Evolutionary conservation across 2,329 filamentous ascomycete species (phyloP).

Genomic region (Ophidiomyces ophidiicola): DNA sequence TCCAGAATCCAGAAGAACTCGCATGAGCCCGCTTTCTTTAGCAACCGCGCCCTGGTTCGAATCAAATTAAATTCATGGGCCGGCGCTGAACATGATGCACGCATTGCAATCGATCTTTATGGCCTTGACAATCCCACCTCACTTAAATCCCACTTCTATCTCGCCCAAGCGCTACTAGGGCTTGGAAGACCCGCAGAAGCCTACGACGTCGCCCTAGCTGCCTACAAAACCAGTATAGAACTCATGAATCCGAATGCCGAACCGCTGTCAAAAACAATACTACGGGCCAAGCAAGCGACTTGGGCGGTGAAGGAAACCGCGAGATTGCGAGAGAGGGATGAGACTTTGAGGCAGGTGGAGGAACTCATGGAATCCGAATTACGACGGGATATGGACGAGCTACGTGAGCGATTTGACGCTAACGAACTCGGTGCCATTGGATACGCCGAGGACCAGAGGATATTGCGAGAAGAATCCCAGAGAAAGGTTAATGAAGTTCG

Average conservation of each 20-base stretch:
- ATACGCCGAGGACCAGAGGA: constrained; percentile 55
- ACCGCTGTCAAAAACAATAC: constrained; percentile 59
- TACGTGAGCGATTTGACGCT: constrained; percentile 25
- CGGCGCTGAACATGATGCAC: constrained; percentile 64
- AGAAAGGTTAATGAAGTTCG: constrained; percentile 37
- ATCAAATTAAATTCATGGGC: constrained; percentile 63
- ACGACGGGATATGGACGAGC: constrained; percentile 27
- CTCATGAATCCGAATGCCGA: constrained; percentile 55
- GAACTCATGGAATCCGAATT: constrained; percentile 30
- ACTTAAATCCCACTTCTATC: constrained; percentile 75
- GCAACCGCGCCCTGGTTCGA: constrained; percentile 76
- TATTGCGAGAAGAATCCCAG: constrained; percentile 40
- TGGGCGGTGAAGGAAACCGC: constrained; percentile 62
- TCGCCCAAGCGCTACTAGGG: constrained; percentile 70
- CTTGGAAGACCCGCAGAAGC: constrained; percentile 62
- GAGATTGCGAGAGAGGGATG: constrained; percentile 35
- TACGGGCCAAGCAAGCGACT: constrained; percentile 70
- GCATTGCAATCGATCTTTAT: constrained; percentile 58
- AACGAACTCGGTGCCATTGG: constrained; percentile 46
- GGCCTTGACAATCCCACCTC: constrained; percentile 38
- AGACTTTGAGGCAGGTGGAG: constrained; percentile 32
- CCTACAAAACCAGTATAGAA: constrained; percentile 57
- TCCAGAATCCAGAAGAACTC: constrained; percentile 63
- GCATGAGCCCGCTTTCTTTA: constrained; percentile 66
- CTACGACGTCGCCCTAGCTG: constrained; percentile 54